Percentiles rank a stretch among this genome's conserved stretches.
Evolutionary conservation across 768 basidiomycete species (phyloP).

Genomic region (Hygrophorus pudorinus): DNA sequence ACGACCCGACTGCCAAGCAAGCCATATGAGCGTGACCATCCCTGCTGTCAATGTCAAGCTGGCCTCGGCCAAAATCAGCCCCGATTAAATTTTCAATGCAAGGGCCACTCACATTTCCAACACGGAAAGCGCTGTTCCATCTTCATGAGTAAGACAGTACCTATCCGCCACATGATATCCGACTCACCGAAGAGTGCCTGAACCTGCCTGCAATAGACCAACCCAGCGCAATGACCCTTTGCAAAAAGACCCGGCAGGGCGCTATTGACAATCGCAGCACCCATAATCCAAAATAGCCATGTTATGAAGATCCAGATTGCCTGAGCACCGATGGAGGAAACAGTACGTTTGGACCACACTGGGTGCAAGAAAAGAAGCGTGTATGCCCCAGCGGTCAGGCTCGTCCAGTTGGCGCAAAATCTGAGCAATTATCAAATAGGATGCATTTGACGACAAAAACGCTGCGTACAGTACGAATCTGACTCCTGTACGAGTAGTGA

Average conservation of each 20-base stretch:
- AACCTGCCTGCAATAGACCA: slow-evolving; percentile 50
- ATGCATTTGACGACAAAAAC: background rate
- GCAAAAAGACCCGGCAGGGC: slow-evolving; percentile 36
- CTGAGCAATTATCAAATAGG: slow-evolving; percentile 21
- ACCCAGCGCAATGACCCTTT: slow-evolving; percentile 27
- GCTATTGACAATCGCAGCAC: slow-evolving; percentile 40
- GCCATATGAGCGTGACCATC: slow-evolving; percentile 38
- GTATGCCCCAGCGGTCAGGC: slow-evolving; percentile 39
- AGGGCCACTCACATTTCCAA: slow-evolving; percentile 36
- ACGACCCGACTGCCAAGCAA: slow-evolving; percentile 42
- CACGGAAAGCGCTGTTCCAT: slow-evolving; percentile 32
- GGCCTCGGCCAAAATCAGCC: slow-evolving; percentile 8
- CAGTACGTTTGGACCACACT: slow-evolving; percentile 38
- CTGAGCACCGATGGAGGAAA: slow-evolving; percentile 51
- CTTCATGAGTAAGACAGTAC: background rate
- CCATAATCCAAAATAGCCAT: slow-evolving; percentile 53
- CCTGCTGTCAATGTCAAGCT: slow-evolving; percentile 39
- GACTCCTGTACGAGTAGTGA: slow-evolving; percentile 30
- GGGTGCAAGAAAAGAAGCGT: slow-evolving; percentile 56
- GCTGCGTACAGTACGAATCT: slow-evolving; percentile 38
- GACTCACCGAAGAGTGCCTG: slow-evolving; percentile 41
- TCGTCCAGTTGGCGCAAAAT: slow-evolving; percentile 53
- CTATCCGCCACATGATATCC: background rate
- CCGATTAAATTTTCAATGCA: background rate
- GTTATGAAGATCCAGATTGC: slow-evolving; percentile 48